phyloP scores from a whole-genome alignment of 345 rosid species.

The Pugionium dolabratum region DNA sequence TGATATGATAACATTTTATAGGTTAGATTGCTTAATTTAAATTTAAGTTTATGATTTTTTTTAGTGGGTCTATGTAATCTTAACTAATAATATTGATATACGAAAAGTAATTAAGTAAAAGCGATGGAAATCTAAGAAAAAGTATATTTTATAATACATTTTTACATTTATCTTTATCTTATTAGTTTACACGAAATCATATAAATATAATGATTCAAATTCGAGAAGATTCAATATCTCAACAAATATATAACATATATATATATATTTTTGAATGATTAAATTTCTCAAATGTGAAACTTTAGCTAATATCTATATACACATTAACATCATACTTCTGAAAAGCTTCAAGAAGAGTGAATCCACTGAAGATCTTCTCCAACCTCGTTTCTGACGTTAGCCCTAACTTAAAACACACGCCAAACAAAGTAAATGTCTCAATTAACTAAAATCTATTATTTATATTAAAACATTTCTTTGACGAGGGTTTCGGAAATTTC shows the following conservation, averaged over 20 bases:
- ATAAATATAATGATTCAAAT: neutral
- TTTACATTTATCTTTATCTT: neutral
- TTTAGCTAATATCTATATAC: neutral
- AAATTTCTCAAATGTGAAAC: too few species aligned
- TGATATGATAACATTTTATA: neutral
- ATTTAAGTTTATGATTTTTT: neutral
- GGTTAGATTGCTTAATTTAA: neutral
- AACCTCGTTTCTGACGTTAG: conserved; percentile 44
- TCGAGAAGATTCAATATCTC: conserved; percentile 12
- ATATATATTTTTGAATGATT: too few species aligned
- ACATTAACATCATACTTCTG: neutral
- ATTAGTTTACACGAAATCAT: neutral
- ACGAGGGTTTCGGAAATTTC: neutral
- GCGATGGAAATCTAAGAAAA: neutral
- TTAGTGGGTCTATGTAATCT: neutral
- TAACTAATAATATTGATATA: conserved; percentile 1
- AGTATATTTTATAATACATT: neutral
- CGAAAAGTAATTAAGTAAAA: neutral
- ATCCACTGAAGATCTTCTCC: conserved; percentile 51
- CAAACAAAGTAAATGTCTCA: conserved; percentile 10
- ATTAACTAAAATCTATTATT: neutral
- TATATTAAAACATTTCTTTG: neutral
- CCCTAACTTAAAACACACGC: conserved; percentile 52
- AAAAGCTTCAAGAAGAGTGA: conserved; percentile 29
- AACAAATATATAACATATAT: neutral